These are phyloP conservation scores for Casuarina glauca DNA, from an alignment of 306 rosid species.

Conservation along the genomic window DNA sequence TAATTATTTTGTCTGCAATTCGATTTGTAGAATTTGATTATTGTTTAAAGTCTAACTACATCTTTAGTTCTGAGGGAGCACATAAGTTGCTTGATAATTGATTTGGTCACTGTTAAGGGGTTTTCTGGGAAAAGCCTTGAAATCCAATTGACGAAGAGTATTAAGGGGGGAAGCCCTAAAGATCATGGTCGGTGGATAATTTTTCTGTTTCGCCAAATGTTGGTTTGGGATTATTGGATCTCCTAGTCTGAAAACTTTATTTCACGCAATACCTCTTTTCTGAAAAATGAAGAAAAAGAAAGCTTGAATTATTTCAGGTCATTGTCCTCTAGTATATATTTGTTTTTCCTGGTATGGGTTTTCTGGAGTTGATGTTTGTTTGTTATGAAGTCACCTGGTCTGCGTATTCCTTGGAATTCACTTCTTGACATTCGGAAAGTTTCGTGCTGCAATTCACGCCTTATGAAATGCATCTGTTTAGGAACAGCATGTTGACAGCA, in stretches of 20 bases:
- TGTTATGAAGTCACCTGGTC: neutral
- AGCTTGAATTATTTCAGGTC: constrained; percentile 3
- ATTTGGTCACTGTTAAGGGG: constrained; percentile 25
- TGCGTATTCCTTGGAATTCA: neutral
- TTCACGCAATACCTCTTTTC: neutral
- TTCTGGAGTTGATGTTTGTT: neutral
- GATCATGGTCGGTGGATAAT: neutral
- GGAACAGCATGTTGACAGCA: constrained; percentile 3
- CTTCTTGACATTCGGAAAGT: neutral
- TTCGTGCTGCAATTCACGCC: neutral
- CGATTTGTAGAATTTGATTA: neutral
- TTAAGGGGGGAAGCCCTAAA: neutral
- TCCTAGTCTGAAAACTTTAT: neutral
- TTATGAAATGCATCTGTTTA: constrained; percentile 3
- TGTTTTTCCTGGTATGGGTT: neutral
- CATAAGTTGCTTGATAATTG: constrained; percentile 22
- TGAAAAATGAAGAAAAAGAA: neutral
- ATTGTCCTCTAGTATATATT: constrained; percentile 7
- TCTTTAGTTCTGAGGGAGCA: constrained; percentile 19
- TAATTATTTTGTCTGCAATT: constrained; percentile 14
- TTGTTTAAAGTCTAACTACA: constrained; percentile 15
- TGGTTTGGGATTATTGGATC: constrained; percentile 23
- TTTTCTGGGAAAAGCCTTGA: constrained; percentile 1
- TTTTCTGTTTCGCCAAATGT: neutral
- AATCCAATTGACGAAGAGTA: neutral